These are phyloP conservation scores for Boletus huronensis DNA, from an alignment of 768 basidiomycete genomes.

Conservation along the genomic window DNA sequence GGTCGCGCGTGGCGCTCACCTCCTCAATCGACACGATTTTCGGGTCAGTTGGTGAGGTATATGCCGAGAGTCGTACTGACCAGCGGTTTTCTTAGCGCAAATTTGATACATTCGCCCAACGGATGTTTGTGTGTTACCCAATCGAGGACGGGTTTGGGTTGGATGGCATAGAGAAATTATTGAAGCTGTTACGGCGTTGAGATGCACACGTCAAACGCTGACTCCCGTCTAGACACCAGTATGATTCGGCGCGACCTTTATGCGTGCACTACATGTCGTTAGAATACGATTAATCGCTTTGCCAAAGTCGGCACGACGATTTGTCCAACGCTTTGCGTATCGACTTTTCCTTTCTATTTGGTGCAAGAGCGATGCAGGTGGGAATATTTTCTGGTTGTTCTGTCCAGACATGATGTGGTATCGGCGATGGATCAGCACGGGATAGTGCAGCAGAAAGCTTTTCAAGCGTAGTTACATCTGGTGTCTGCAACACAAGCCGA, in stretches of 20 bases:
- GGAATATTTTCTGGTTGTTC: conserved; percentile 43
- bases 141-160: conserved; percentile 43
- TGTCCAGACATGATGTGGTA: conserved; percentile 36
- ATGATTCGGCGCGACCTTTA: not conserved
- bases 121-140: conserved; percentile 52
- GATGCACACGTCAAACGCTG: not conserved
- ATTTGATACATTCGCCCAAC: conserved; percentile 40
- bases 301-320: conserved; percentile 38
- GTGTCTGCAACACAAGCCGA: conserved; percentile 23
- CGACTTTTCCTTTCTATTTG: conserved; percentile 35
- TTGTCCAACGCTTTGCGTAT: conserved; percentile 41
- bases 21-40: conserved; percentile 43
- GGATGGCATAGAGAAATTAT: conserved; percentile 42
- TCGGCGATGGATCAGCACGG: conserved; percentile 18
- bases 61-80: not conserved
- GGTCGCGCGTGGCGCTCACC: conserved; percentile 37
- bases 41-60: conserved; percentile 32
- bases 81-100: conserved; percentile 33
- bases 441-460: conserved; percentile 33
- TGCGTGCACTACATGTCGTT: not conserved
- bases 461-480: conserved; percentile 31
- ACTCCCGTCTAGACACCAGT: not conserved
- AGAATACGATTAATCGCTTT: conserved; percentile 8
- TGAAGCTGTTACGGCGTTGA: conserved; percentile 35
- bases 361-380: conserved; percentile 43